phyloP scores from a whole-genome alignment of 2,329 filamentous ascomycete species.

The Didymella pomorum region DNA sequence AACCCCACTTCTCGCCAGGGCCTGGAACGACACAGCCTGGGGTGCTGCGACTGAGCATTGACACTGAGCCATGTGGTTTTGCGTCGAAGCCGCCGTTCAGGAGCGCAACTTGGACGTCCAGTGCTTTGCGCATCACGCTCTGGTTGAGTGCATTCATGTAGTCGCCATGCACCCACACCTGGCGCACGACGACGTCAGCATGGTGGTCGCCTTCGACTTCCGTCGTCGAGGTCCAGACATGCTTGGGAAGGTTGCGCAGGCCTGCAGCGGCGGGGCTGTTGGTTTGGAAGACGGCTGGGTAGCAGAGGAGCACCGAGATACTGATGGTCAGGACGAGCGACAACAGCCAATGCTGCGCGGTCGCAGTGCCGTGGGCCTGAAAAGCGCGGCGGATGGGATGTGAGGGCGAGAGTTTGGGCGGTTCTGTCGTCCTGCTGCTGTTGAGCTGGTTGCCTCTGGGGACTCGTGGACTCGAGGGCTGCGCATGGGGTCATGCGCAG shows the following conservation, averaged over 20 bases:
- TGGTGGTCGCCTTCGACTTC: conserved; percentile 63
- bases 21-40: conserved; percentile 45
- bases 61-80: background rate
- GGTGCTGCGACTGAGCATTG: conserved; percentile 6
- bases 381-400: conserved; percentile 73
- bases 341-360: conserved; percentile 75
- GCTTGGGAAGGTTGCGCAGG: conserved; percentile 75
- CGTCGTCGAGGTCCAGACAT: conserved; percentile 81
- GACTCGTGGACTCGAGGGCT: conserved; percentile 10
- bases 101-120: conserved; percentile 74
- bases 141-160: conserved; percentile 79
- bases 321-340: conserved; percentile 78
- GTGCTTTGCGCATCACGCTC: conserved; percentile 69
- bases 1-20: conserved; percentile 74
- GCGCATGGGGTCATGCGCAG: conserved; percentile 6
- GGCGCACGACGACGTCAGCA: conserved; percentile 79
- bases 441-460: conserved; percentile 19
- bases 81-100: conserved; percentile 60
- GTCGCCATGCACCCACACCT: conserved; percentile 81
- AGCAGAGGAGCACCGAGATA: conserved; percentile 73
- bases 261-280: conserved; percentile 75
- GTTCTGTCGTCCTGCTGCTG: conserved; percentile 72
- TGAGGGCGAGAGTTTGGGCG: conserved; percentile 68
- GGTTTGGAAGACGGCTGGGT: conserved; percentile 78
- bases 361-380: conserved; percentile 73